Percentiles rank a stretch among this genome's conserved stretches.
Conservation (phyloP, 345 rosid species). For the Eucalyptus lansdowneana region DNA sequence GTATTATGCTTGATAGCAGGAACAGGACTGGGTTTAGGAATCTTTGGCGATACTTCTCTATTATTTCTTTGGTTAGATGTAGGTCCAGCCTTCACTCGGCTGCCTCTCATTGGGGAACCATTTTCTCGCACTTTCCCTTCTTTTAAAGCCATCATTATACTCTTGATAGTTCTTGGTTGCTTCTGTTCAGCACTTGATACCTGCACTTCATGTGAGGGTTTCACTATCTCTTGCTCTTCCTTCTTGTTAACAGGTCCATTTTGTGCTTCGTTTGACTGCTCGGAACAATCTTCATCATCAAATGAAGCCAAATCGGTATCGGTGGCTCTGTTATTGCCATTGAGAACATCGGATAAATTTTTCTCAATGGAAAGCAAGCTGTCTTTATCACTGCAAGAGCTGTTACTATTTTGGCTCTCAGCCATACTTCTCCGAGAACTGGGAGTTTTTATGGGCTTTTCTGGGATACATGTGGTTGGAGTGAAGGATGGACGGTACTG, state of each 20-base stretch:
- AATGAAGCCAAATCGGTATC: conserved; percentile 43
- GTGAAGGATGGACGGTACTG: conserved; percentile 55
- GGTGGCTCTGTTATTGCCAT: conserved; percentile 28
- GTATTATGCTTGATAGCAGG: conserved; percentile 42
- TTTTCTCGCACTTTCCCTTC: conserved; percentile 89
- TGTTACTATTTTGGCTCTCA: conserved; percentile 86
- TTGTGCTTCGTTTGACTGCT: conserved; percentile 39
- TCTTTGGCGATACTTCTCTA: conserved; percentile 53
- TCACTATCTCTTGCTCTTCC: conserved; percentile 32
- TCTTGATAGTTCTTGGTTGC: conserved; percentile 78
- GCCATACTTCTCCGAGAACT: conserved; percentile 54
- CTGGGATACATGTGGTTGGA: conserved; percentile 26
- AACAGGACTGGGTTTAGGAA: conserved; percentile 37
- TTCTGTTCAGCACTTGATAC: conserved; percentile 38
- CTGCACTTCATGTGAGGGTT: conserved; percentile 28
- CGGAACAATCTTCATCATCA: conserved; percentile 51
- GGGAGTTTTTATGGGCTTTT: conserved; percentile 35
- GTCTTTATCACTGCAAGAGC: conserved; percentile 73
- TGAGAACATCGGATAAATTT: conserved; percentile 15
- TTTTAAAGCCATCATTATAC: conserved; percentile 84
- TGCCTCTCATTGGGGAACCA: conserved; percentile 75
- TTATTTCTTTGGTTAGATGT: conserved; percentile 33
- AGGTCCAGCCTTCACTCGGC: conserved; percentile 33
- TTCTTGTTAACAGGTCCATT: conserved; percentile 19
- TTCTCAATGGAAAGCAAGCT: conserved; percentile 55